phyloP scores from a whole-genome alignment of 768 basidiomycete species.

The Russula olivacea region DNA sequence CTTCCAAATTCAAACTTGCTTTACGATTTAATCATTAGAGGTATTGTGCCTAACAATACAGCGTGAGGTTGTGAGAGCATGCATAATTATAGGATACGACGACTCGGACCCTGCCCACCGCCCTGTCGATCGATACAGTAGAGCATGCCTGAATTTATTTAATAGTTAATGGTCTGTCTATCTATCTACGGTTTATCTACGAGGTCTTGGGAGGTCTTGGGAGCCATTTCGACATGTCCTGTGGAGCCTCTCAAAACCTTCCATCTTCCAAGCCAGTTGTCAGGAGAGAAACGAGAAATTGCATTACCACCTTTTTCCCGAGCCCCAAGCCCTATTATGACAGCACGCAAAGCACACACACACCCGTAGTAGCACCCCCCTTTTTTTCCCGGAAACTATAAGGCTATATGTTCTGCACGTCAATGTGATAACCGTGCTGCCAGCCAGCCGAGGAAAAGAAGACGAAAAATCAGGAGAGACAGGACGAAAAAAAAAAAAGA shows the following conservation, averaged over 20 bases:
- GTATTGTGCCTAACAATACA: not conserved
- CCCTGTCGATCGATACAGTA: not conserved
- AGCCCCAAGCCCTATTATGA: not conserved
- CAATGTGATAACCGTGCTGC: too few relatives aligned
- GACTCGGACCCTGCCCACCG: not conserved
- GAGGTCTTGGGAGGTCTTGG: not conserved
- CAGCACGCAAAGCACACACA: too few relatives aligned
- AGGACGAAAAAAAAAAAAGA: not conserved
- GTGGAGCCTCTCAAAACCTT: not conserved
- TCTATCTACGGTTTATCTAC: constrained; percentile 17
- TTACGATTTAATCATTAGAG: not conserved
- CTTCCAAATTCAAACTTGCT: not conserved
- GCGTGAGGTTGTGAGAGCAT: not conserved
- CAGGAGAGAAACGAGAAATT: not conserved
- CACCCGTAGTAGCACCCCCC: too few relatives aligned
- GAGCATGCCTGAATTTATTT: constrained; percentile 7
- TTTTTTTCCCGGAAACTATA: not conserved
- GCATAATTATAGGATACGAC: not conserved
- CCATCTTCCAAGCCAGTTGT: not conserved
- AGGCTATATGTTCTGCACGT: not conserved
- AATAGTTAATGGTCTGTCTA: constrained; percentile 9
- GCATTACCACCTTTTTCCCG: not conserved
- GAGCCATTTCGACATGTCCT: not conserved
- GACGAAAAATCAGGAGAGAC: not conserved
- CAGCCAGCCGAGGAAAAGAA: not conserved